phyloP scores from a whole-genome alignment of 257 asterid genomes.

The Solanum gracilifrons region DNA sequence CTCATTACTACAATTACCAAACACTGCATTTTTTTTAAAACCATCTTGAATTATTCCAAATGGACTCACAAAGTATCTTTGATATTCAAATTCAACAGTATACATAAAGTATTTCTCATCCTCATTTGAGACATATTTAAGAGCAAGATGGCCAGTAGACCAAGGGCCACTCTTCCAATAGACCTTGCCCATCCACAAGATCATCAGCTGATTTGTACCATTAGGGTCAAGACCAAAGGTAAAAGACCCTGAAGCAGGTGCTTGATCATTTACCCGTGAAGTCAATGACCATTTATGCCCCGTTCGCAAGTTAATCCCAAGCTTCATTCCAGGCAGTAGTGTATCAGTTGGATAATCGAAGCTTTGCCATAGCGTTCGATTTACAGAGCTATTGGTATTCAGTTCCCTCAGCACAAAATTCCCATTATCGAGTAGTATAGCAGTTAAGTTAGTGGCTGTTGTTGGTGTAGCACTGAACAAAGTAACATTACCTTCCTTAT shows the following conservation, averaged over 20 bases:
- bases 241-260: conserved; percentile 16
- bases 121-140: not conserved
- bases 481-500: not conserved
- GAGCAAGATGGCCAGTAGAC: not conserved
- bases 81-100: not conserved
- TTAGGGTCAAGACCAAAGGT: conserved; percentile 1
- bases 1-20: not conserved
- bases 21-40: not conserved
- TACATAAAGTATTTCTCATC: not conserved
- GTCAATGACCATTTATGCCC: conserved; percentile 18
- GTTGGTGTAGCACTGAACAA: not conserved
- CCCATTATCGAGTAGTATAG: conserved; percentile 10
- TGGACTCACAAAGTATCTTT: not conserved
- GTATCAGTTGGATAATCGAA: conserved; percentile 22
- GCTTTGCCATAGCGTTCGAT: conserved; percentile 15
- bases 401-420: conserved; percentile 4
- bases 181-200: conserved; percentile 5
- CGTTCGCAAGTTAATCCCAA: conserved; percentile 12
- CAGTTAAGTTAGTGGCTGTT: conserved; percentile 4
- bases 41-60: not conserved
- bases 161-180: not conserved
- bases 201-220: conserved; percentile 9
- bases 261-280: conserved; percentile 10
- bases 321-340: conserved; percentile 18
- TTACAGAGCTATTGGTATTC: conserved; percentile 5